Evolutionary conservation across 1,139 yeast genomes (phyloP), one percentile per base, ranked within the genome.

Genomic region (Yamadazyma triangularis): DNA sequence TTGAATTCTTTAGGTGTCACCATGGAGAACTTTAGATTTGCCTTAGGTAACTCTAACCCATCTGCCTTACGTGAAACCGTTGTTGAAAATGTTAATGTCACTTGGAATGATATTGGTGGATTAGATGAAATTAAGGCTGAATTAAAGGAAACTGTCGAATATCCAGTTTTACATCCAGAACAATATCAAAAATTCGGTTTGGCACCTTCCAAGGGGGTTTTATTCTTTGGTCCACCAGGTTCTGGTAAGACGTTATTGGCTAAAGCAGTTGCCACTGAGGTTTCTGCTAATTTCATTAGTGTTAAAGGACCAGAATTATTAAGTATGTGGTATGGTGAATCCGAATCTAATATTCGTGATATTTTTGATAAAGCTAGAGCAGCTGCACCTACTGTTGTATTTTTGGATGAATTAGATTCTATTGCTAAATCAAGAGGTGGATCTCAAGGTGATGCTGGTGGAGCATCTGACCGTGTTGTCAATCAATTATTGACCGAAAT

Each of bases 141-240:
- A 70, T 81, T 91, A 62, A 89, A 88, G 70, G 98, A 91, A 73
- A 91, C 98, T 36, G 98, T 91, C 41, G 97, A 91, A 67, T 91
- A 91, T 60, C 99, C 99, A 23, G 98, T 91, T 33, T 74, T 89
- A 58, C 97, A 91, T 62, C 97, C 99, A 59, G 98, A 91, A 55
- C 95, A 89, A 74, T 91, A 88, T 68, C 87, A 93, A 64, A 91
- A 91, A 70, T 89, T 91, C 57, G 98, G 98, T 42, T 77, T 91
- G 61, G 82, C 97, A 13, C 98, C 98, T 34, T 79, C 97, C 32
- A 89, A 89, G 69, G 99, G 99, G 69, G 97, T 91, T 45, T 73
- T 93, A 58, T 91, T 93, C 73, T 91, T 85, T 62, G 99, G 99
- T 50, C 98, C 98, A 35, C 98, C 98, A 40, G 98, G 98, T 81